Percentiles rank a stretch among this genome's conserved stretches.
phyloP scores from a whole-genome alignment of 305 asterid genomes.

The Vinca major region DNA sequence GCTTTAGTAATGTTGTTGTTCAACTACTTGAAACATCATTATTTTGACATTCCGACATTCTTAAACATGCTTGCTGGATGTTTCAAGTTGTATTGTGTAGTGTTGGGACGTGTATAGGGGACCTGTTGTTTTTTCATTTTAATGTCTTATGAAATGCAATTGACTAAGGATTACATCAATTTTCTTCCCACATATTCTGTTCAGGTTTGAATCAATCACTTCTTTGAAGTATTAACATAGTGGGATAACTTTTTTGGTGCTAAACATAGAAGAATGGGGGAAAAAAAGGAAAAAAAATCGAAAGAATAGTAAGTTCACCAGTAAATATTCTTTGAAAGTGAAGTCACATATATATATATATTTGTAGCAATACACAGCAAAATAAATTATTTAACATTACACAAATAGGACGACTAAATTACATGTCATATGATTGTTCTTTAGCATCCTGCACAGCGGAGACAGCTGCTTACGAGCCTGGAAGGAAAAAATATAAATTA shows the following conservation, averaged over 20 bases:
- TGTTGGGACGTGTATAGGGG: too few species aligned
- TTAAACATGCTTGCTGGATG: neutral
- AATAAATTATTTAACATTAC: neutral
- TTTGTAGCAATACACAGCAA: neutral
- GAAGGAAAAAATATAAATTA: too few species aligned
- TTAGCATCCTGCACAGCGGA: neutral
- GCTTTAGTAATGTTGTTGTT: neutral
- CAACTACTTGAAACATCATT: neutral
- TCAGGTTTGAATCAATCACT: neutral
- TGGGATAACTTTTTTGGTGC: too few species aligned
- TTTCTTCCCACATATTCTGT: neutral
- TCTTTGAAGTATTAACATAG: too few species aligned
- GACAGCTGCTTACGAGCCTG: constrained; percentile 16
- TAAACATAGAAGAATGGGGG: too few species aligned
- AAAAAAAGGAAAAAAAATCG: neutral
- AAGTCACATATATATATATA: neutral
- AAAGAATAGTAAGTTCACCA: too few species aligned
- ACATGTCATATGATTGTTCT: neutral
- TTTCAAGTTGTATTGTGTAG: neutral
- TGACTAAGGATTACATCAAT: neutral
- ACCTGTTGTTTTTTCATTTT: neutral
- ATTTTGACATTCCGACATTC: neutral
- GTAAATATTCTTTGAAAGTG: neutral
- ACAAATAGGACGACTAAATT: neutral
- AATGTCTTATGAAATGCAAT: neutral